These are phyloP conservation scores for Pichia sp. DNA, from an alignment of 1,139 yeast species.

Conservation along the genomic window DNA sequence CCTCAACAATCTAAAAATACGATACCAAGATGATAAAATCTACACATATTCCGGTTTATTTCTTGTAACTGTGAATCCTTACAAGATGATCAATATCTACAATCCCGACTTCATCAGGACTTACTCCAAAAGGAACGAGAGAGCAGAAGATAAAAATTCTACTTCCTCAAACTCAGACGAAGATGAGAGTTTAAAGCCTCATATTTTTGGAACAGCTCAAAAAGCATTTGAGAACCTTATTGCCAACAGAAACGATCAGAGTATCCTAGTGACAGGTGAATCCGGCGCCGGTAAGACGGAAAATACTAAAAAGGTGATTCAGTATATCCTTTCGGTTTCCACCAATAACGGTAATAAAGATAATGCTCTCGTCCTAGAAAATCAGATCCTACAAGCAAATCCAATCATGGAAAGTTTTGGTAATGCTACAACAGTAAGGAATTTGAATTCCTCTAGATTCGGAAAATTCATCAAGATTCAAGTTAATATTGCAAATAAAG, in stretches of 20 bases:
- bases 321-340: constrained; percentile 80
- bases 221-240: constrained; percentile 77
- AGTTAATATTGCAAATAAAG: constrained; percentile 45
- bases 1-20: constrained; percentile 67
- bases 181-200: constrained; percentile 50
- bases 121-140: constrained; percentile 33
- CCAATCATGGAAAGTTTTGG: constrained; percentile 97
- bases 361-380: constrained; percentile 51
- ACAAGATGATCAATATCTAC: constrained; percentile 72
- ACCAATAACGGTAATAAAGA: constrained; percentile 29
- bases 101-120: constrained; percentile 51
- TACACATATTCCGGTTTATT: constrained; percentile 80
- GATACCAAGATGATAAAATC: constrained; percentile 76
- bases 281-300: constrained; percentile 99
- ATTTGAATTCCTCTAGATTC: constrained; percentile 92
- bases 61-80: constrained; percentile 94
- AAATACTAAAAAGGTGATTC: constrained; percentile 93
- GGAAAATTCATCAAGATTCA: constrained; percentile 93
- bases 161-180: constrained; percentile 1
- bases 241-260: constrained; percentile 70
- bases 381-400: constrained; percentile 85
- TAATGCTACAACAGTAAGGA: constrained; percentile 92
- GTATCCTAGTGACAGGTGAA: constrained; percentile 94
- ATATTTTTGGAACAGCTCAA: constrained; percentile 88
- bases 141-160: background rate